Evolutionary conservation across 2,329 filamentous ascomycete species (phyloP), one percentile per base, ranked within the genome.

Genomic region (Amesomyces nigricolor): DNA sequence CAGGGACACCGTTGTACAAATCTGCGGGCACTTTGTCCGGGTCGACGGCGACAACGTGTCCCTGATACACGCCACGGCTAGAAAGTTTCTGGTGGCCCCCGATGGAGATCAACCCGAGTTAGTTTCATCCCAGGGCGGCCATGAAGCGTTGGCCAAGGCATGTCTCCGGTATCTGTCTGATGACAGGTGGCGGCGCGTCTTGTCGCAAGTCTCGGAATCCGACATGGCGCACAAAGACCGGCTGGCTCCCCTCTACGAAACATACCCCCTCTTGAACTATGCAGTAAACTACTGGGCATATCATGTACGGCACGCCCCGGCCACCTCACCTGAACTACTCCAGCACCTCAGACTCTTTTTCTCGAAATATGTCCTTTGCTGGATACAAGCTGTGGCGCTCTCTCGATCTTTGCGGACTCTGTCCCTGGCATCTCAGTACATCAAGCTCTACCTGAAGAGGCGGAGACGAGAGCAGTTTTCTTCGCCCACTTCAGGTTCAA

Each of bases 371-470:
- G 38, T 51, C 2, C 47, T 56, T 17, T 47, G 38, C 7, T 56
- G 53, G 53, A 42, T 47, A 14, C 47, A 56, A 7, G 53, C 47
- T 10, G 40, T 55, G 46, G 46, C 53, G 13, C 47, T 55, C 3
- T 40, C 47, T 1, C 7, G 35, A 6, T 45, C 35, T 6, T 16
- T 55, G 39, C 39, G 43, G 14, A 43, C 22, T 11, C 19, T 56
- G n/a, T 22, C 47, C 14, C 17, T 38, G 37, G 9, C 53, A 16
- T 49, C 47, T 6, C 47, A 51, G 35, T 51, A 46, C 30, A 37
- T 56, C 22, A 47, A 42, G 16, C 30, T 37, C 14, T 51, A 46
- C 32, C 38, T 50, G n/a, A 50, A 43, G 38, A 37, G 11, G 35
- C 32, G n/a, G n/a, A n/a, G n/a, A n/a, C n/a, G n/a, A n/a, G n/a